Base-by-base conservation (phyloP, 495 filamentous ascomycete species). In the Tuber microsphaerosporum region DNA sequence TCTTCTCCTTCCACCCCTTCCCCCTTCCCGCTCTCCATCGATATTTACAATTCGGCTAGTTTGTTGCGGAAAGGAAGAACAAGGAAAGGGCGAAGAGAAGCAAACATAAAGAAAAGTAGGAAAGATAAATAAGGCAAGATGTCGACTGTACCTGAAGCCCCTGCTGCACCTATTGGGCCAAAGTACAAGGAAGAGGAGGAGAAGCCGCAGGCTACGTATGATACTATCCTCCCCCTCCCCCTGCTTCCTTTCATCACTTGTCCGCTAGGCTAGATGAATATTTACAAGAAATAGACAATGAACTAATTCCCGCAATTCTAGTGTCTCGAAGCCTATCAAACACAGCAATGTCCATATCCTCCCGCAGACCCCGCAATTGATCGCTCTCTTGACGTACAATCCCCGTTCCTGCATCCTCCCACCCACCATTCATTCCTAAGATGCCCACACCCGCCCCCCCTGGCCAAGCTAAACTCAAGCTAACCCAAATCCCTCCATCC, bases 331-430 rank as follows among this genome's bases (percentile, higher is more conserved):
- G 46, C 86, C 87, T 77, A 89, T 97, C n/a, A 83, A 89, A 34
- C 91, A 92, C 80, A 89, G 93, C 46, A 97, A 96, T 86, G 93
- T 98, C 75, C 91, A 93, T 81, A 90, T 94, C 77, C 88, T 98
- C 43, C 89, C 92, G 34, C 96, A 98, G 85, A 97, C 96, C 17
- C 93, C 95, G 61, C 95, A 99, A 86, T 88, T 99, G 80, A 98
- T 98, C 84, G 93, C 95, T 72, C 89, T 98, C 75, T 89, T 98
- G 84, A 97, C 95, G 95, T 99, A 89, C 26, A 26, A 6, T n/a
- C 48, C 48, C 22, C 78, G 75, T 43, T 81, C 71, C 71, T 44
- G 37, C 37, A 4, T 70, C 46, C 75, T 51, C 75, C n/a, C 75
- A 39, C 41, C 46, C 6, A 37, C 41, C 31, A 56, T 48, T 78